These are phyloP conservation scores for Magnaporthiopsis incrustans DNA, from an alignment of 2,329 filamentous ascomycete species.

Conservation along the genomic window DNA sequence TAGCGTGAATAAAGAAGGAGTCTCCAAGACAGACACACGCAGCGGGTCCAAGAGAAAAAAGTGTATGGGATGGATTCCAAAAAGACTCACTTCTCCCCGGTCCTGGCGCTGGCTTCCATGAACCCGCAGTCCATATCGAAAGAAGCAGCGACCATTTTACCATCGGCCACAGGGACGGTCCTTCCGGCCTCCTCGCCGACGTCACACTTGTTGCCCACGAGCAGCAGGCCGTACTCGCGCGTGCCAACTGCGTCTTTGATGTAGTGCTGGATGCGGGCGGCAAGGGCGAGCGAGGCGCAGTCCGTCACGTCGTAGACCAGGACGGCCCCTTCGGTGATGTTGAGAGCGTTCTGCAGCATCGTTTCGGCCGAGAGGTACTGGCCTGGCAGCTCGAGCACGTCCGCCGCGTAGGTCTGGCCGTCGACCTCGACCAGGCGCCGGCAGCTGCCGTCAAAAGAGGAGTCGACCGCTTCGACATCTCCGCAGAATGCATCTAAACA, in stretches of 20 bases:
- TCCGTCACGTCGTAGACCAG: slow-evolving; percentile 26
- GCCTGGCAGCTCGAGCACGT: slow-evolving; percentile 28
- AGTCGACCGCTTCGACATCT: slow-evolving; percentile 16
- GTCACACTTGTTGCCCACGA: slow-evolving; percentile 30
- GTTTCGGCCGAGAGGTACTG: slow-evolving; percentile 22
- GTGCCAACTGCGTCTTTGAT: slow-evolving; percentile 12
- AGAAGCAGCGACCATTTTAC: slow-evolving; percentile 18
- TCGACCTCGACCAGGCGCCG: slow-evolving; percentile 26
- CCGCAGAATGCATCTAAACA: slow-evolving; percentile 21
- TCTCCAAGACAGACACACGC: neutral
- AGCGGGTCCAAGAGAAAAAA: neutral
- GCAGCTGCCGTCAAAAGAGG: slow-evolving; percentile 23
- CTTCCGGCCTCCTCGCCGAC: slow-evolving; percentile 18
- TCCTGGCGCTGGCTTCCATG: slow-evolving; percentile 24
- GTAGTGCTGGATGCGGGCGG: slow-evolving; percentile 18
- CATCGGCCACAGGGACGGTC: slow-evolving; percentile 24
- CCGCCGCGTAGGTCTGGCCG: slow-evolving; percentile 23
- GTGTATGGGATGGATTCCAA: neutral
- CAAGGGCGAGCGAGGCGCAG: slow-evolving; percentile 19
- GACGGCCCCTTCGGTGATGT: slow-evolving; percentile 32
- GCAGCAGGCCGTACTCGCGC: slow-evolving; percentile 23
- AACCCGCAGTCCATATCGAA: slow-evolving; percentile 18
- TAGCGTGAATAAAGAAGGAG: neutral
- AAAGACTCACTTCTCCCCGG: slow-evolving; percentile 19
- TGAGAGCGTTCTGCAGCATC: slow-evolving; percentile 27